These are phyloP conservation scores for Nannizziopsis barbatae DNA, from an alignment of 2,329 filamentous ascomycete genomes.

Conservation along the genomic window DNA sequence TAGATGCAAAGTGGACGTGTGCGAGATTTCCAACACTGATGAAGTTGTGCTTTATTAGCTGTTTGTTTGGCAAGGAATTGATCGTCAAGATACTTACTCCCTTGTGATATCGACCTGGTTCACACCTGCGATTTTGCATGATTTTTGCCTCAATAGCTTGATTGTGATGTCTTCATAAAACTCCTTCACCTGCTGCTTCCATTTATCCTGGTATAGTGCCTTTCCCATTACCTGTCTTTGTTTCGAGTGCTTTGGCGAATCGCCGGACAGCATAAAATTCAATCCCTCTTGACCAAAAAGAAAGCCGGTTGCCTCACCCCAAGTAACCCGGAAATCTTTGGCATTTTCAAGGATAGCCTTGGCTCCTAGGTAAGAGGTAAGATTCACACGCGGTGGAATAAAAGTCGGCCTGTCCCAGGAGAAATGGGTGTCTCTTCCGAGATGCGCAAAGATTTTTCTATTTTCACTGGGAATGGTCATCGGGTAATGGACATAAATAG, in stretches of 20 bases:
- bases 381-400: conserved; percentile 15
- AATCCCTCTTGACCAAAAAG: conserved; percentile 16
- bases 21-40: conserved; percentile 20
- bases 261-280: conserved; percentile 19
- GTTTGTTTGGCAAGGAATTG: neutral
- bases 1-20: conserved; percentile 21
- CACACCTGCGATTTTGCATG: conserved; percentile 48
- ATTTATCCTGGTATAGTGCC: conserved; percentile 17
- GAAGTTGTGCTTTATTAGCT: neutral
- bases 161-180: conserved; percentile 19
- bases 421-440: conserved; percentile 17
- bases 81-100: conserved; percentile 19
- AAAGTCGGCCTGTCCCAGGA: conserved; percentile 17
- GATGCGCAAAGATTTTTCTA: conserved; percentile 18
- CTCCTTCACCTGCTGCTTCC: conserved; percentile 18
- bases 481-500: conserved; percentile 22
- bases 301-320: conserved; percentile 18
- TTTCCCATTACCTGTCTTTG: conserved; percentile 18
- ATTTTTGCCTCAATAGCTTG: conserved; percentile 35
- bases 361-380: conserved; percentile 18
- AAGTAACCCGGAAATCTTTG: conserved; percentile 19
- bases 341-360: conserved; percentile 18
- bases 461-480: conserved; percentile 23
- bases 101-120: conserved; percentile 21
- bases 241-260: conserved; percentile 13